Evolutionary conservation across 257 asterid genomes (phyloP).

Genomic region (Pogostemon cablin): DNA sequence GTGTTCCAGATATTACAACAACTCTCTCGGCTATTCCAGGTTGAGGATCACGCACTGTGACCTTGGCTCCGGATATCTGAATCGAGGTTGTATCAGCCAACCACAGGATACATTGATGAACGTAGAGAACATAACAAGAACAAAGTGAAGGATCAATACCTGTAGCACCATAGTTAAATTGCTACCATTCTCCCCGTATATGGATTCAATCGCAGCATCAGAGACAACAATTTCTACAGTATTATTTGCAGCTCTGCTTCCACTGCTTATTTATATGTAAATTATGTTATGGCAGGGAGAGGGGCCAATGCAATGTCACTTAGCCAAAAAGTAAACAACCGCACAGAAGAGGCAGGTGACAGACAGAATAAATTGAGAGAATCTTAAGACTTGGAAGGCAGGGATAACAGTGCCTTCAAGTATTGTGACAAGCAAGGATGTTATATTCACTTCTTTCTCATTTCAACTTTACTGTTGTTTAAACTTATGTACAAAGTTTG

Average conservation of each 20-base stretch:
- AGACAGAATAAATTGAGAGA: background rate
- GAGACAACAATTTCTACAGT: slow-evolving; percentile 67
- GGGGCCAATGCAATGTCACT: background rate
- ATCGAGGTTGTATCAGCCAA: background rate
- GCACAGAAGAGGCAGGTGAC: background rate
- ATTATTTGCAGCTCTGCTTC: slow-evolving; percentile 58
- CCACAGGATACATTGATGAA: background rate
- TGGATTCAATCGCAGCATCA: slow-evolving; percentile 50
- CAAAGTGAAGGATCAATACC: slow-evolving; percentile 41
- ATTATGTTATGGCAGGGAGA: background rate
- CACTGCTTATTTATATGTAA: slow-evolving; percentile 38
- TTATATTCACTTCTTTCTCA: background rate
- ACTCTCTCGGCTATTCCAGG: slow-evolving; percentile 55
- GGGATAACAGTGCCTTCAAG: background rate
- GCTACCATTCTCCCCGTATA: slow-evolving; percentile 64
- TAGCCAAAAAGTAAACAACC: background rate
- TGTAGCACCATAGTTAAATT: slow-evolving; percentile 67
- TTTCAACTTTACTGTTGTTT: no score
- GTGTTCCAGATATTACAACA: slow-evolving; percentile 69
- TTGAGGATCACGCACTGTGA: slow-evolving; percentile 50
- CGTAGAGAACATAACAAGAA: background rate
- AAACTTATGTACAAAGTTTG: no score
- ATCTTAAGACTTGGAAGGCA: background rate
- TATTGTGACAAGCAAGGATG: background rate
- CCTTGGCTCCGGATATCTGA: slow-evolving; percentile 88